Percentiles rank a stretch among this genome's conserved stretches.
Evolutionary conservation across 257 asterid genomes (phyloP).

Genomic region (Capsicum baccatum): DNA sequence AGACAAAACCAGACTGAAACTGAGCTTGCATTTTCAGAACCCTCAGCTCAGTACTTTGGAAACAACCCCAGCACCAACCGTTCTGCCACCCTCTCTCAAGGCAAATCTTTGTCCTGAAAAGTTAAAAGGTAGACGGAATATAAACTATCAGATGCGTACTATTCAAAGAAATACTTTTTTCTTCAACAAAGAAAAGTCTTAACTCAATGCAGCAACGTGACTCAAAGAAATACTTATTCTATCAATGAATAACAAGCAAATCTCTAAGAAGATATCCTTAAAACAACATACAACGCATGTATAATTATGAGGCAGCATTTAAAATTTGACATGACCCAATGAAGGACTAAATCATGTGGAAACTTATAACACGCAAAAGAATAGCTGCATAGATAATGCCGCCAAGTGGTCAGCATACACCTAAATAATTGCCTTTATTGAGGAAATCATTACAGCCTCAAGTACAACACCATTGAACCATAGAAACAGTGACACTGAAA

Average conservation of each 20-base stretch:
- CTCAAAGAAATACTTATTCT: neutral
- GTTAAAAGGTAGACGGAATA: neutral
- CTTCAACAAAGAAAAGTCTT: neutral
- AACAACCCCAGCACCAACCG: slow-evolving; percentile 99
- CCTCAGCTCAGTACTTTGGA: slow-evolving; percentile 77
- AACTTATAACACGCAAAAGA: neutral
- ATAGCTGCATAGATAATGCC: neutral
- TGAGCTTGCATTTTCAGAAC: neutral
- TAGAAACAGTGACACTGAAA: neutral
- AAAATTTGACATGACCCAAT: neutral
- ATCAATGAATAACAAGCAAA: neutral
- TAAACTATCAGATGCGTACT: neutral
- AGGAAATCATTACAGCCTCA: neutral
- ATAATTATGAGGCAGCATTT: slow-evolving; percentile 3
- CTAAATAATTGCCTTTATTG: neutral
- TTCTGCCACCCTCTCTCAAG: slow-evolving; percentile 96
- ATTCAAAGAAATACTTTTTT: neutral
- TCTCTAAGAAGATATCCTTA: neutral
- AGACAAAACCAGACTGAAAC: slow-evolving; percentile 22
- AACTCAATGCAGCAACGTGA: neutral
- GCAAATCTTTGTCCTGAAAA: slow-evolving; percentile 98
- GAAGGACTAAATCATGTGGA: neutral
- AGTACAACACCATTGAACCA: neutral
- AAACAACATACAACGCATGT: neutral
- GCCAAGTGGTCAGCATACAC: neutral